A percentile compares a stretch with the other conserved stretches of the same genome.
Evolutionary conservation across 2,329 filamentous ascomycete species (phyloP).

Genomic region (Phialocephala subalpina): DNA sequence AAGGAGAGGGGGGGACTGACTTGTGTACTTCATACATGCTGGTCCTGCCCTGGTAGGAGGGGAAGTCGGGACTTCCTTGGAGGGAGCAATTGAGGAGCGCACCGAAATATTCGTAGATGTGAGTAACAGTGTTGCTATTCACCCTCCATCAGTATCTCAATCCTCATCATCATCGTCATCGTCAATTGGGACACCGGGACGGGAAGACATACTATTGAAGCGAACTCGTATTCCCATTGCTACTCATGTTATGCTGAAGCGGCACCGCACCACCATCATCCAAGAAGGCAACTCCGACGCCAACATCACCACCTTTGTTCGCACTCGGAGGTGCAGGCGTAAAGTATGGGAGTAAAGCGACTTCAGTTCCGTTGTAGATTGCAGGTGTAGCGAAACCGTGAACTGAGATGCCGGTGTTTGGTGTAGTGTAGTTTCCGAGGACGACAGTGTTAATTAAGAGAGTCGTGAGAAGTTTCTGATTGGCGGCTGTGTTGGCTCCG

Average conservation of each 20-base stretch:
- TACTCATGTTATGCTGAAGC: slow-evolving; percentile 60
- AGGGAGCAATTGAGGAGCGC: slow-evolving; percentile 60
- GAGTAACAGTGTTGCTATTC: slow-evolving; percentile 61
- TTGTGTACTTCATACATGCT: slow-evolving; percentile 62
- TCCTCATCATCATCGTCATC: neutral
- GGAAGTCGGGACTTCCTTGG: slow-evolving; percentile 58
- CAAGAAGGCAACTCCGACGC: slow-evolving; percentile 62
- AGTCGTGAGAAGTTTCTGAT: slow-evolving; percentile 62
- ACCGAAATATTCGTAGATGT: slow-evolving; percentile 68
- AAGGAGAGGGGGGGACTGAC: slow-evolving; percentile 31
- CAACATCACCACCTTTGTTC: slow-evolving; percentile 55
- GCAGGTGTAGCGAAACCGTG: slow-evolving; percentile 60
- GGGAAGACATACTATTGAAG: slow-evolving; percentile 59
- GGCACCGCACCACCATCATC: slow-evolving; percentile 63
- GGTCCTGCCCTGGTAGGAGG: slow-evolving; percentile 53
- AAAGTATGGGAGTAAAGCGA: slow-evolving; percentile 66
- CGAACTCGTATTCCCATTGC: slow-evolving; percentile 54
- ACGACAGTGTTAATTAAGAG: slow-evolving; percentile 68
- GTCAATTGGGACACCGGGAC: neutral
- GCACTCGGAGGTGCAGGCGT: slow-evolving; percentile 57
- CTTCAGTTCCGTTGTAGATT: slow-evolving; percentile 54
- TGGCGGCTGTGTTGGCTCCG: slow-evolving; percentile 61
- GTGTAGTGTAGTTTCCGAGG: slow-evolving; percentile 64
- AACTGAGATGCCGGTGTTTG: slow-evolving; percentile 59
- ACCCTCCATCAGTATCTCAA: too few species aligned